Evolutionary conservation across 495 filamentous ascomycete species (phyloP).

Genomic region (Peziza echinospora): DNA sequence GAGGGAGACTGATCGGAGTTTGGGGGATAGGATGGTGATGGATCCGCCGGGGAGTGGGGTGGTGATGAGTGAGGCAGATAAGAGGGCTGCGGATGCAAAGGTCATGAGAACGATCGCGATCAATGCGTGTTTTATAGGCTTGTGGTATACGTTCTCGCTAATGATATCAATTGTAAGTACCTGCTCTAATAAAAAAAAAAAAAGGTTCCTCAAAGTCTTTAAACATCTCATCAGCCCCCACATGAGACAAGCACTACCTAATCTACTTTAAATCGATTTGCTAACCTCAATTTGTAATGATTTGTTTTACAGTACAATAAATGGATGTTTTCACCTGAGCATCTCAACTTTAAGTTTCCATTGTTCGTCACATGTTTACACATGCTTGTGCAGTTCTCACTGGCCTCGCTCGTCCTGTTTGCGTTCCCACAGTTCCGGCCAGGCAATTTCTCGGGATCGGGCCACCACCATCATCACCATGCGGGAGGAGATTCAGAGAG

Average conservation of each 20-base stretch:
- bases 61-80: constrained; percentile 36
- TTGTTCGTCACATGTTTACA: constrained; percentile 89
- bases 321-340: constrained; percentile 90
- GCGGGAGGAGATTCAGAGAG: constrained; percentile 7
- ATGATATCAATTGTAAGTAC: constrained; percentile 75
- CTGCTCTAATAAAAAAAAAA: no score
- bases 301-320: constrained; percentile 63
- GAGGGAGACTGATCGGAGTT: background rate
- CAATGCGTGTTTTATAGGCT: constrained; percentile 54
- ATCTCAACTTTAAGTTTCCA: constrained; percentile 79
- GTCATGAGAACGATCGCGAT: constrained; percentile 43
- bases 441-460: constrained; percentile 12
- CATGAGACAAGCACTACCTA: no score
- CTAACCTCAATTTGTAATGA: background rate
- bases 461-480: background rate
- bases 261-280: no score
- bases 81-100: constrained; percentile 45
- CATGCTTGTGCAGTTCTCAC: constrained; percentile 85
- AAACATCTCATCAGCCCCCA: no score
- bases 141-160: constrained; percentile 85
- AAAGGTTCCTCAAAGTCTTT: no score
- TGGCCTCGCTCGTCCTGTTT: constrained; percentile 60
- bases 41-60: constrained; percentile 40
- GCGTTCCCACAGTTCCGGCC: constrained; percentile 72
- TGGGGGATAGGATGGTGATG: constrained; percentile 15